Conservation (phyloP, 2,329 filamentous ascomycete genomes). For the Penicillium concentricum region DNA sequence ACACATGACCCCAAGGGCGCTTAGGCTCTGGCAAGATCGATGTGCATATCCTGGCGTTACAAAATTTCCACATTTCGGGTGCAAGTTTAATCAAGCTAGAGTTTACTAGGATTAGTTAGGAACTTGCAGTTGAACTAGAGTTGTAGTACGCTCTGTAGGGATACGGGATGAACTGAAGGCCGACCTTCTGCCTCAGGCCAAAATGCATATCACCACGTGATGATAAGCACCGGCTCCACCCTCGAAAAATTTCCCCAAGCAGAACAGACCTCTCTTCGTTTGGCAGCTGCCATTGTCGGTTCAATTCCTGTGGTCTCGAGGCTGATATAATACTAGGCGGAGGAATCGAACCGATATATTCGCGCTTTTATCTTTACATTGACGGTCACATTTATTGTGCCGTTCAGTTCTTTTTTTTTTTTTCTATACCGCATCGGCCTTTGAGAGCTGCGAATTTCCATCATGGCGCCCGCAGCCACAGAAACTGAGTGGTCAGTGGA, state of each 20-base stretch:
- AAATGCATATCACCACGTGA: conserved; percentile 41
- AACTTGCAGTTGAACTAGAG: background rate
- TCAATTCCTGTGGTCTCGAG: conserved; percentile 23
- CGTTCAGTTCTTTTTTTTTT: conserved; percentile 18
- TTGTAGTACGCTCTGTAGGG: background rate
- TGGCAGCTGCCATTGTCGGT: conserved; percentile 27
- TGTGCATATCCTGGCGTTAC: too few relatives aligned
- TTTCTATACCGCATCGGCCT: conserved; percentile 7
- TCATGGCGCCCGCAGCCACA: conserved; percentile 59
- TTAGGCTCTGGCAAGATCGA: too few relatives aligned
- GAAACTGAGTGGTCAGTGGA: conserved; percentile 76
- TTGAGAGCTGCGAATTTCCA: conserved; percentile 18
- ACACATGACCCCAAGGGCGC: conserved; percentile 25
- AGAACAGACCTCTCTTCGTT: conserved; percentile 22
- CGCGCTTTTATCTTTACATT: background rate
- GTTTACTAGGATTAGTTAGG: background rate
- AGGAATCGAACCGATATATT: conserved; percentile 4
- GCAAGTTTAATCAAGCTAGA: background rate
- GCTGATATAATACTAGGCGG: conserved; percentile 14
- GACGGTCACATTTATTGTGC: conserved; percentile 9
- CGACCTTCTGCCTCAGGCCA: conserved; percentile 21
- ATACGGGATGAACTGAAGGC: background rate
- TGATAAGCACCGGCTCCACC: conserved; percentile 37
- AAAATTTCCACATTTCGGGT: background rate
- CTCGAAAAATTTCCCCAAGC: conserved; percentile 43